Percentiles rank a stretch among this genome's conserved stretches.
Evolutionary conservation across 495 filamentous ascomycete species (phyloP).

Genomic region (Lepraria neglecta): DNA sequence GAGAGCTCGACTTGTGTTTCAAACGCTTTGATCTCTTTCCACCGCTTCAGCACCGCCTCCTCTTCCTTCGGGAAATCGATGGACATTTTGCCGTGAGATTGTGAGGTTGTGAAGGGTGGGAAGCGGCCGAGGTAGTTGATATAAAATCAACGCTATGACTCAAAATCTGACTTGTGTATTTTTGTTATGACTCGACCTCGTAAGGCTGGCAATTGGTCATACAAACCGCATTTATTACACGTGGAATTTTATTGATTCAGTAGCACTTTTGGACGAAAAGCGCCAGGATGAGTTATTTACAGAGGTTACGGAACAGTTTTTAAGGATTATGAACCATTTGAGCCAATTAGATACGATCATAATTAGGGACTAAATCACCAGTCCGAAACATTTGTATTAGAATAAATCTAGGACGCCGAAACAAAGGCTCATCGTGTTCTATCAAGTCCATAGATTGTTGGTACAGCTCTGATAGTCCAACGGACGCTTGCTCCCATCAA

Average conservation of each 20-base stretch:
- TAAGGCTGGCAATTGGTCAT: background rate
- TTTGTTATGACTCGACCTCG: background rate
- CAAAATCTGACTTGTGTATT: background rate
- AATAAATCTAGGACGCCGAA: background rate
- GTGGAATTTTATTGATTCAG: no score
- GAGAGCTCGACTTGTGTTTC: constrained; percentile 68
- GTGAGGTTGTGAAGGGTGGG: background rate
- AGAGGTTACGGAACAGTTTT: no score
- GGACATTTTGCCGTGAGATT: constrained; percentile 51
- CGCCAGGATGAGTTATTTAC: no score
- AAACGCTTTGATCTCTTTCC: constrained; percentile 89
- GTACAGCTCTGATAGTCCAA: no score
- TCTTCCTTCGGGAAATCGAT: constrained; percentile 92
- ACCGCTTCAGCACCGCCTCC: constrained; percentile 69
- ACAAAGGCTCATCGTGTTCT: background rate
- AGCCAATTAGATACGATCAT: no score
- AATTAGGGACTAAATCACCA: no score
- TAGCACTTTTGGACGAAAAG: no score
- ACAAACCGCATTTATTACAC: background rate
- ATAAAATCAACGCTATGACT: constrained; percentile 1
- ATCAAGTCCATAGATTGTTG: background rate
- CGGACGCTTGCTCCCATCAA: background rate
- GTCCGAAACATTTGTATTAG: no score
- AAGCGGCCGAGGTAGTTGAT: background rate
- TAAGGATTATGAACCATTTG: no score